Evolutionary conservation across 2,329 filamentous ascomycete species (phyloP).

Genomic region (Pyrenophora graminea): DNA sequence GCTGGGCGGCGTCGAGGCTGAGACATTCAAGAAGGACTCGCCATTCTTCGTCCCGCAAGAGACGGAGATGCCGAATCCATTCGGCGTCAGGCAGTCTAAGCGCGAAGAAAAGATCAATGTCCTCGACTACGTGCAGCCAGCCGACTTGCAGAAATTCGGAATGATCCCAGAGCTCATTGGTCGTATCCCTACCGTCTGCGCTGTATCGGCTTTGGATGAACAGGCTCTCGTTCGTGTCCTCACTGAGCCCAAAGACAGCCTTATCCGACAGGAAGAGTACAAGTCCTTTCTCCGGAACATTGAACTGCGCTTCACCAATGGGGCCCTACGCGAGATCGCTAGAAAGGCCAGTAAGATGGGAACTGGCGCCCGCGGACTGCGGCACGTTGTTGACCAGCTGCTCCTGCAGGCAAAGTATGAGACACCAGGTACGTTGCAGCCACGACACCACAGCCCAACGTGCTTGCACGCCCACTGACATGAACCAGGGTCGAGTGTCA

Average conservation of each 20-base stretch:
- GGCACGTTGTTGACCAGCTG: constrained; percentile 55
- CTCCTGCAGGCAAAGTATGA: constrained; percentile 55
- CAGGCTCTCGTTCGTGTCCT: constrained; percentile 79
- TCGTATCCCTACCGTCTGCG: constrained; percentile 88
- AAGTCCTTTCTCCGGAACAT: constrained; percentile 80
- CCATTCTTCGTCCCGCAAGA: constrained; percentile 56
- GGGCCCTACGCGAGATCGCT: constrained; percentile 80
- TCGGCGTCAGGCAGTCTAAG: constrained; percentile 22
- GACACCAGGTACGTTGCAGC: constrained; percentile 45
- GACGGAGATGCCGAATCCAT: constrained; percentile 32
- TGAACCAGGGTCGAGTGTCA: constrained; percentile 46
- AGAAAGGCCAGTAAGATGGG: constrained; percentile 68
- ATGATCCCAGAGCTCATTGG: constrained; percentile 96
- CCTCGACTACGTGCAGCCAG: constrained; percentile 73
- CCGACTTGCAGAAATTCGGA: constrained; percentile 80
- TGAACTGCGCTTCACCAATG: constrained; percentile 79
- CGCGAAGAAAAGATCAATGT: constrained; percentile 53
- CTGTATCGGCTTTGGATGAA: constrained; percentile 74
- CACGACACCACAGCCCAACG: not conserved
- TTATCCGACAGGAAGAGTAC: constrained; percentile 85
- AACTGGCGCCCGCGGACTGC: constrained; percentile 66
- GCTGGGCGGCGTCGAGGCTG: constrained; percentile 59
- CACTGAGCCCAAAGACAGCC: constrained; percentile 86
- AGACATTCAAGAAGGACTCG: constrained; percentile 61
- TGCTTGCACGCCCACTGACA: constrained; percentile 8